Evolutionary conservation across 441 rosid genomes (phyloP).

Genomic region (Breynia disticha): DNA sequence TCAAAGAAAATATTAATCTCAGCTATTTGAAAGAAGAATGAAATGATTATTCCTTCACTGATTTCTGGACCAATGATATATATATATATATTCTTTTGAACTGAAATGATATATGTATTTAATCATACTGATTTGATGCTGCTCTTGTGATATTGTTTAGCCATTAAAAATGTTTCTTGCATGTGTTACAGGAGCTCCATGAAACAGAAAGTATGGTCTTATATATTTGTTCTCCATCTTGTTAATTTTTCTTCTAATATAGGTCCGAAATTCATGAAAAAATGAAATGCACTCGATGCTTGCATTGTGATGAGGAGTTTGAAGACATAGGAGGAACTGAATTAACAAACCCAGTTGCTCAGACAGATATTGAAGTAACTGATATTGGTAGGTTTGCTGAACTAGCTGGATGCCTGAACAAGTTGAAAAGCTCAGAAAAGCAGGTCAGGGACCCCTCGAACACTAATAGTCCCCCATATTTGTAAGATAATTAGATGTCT

Average conservation of each 20-base stretch:
- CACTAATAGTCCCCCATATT: background rate
- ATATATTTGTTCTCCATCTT: conserved; percentile 1
- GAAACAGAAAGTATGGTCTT: conserved; percentile 4
- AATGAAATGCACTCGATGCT: conserved; percentile 75
- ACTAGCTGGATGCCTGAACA: conserved; percentile 55
- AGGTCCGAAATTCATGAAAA: conserved; percentile 98
- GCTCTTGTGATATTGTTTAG: background rate
- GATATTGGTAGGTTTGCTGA: conserved; percentile 91
- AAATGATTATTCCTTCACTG: no score
- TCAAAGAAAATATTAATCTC: no score
- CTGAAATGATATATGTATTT: no score
- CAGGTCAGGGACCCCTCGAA: conserved; percentile 41
- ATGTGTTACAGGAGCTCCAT: background rate
- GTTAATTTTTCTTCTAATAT: conserved; percentile 11
- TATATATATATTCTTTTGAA: no score
- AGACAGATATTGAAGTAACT: conserved; percentile 26
- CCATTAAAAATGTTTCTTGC: conserved; percentile 4
- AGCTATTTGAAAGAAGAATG: no score
- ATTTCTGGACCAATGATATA: no score
- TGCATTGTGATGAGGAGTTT: conserved; percentile 19
- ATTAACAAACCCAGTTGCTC: conserved; percentile 15
- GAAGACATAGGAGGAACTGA: conserved; percentile 28
- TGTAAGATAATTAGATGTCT: conserved; percentile 1
- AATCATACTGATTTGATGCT: no score
- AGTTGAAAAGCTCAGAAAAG: conserved; percentile 68